A percentile compares a stretch with the other conserved stretches of the same genome.
These are phyloP conservation scores for Cardiosporidium cionae DNA, from an alignment of 169 alveolate species.

Conservation along the genomic window DNA sequence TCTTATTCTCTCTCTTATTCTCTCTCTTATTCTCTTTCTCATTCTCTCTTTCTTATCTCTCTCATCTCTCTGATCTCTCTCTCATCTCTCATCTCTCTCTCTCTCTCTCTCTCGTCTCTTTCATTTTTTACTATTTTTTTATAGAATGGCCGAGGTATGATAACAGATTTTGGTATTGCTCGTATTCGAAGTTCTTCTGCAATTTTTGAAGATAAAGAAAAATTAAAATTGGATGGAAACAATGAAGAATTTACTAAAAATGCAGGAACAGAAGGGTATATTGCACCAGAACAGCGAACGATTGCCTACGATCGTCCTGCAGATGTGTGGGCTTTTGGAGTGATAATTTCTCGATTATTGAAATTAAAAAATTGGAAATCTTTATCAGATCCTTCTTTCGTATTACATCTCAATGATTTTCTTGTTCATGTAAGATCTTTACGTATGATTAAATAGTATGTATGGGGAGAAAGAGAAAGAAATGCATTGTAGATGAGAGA, in stretches of 20 bases:
- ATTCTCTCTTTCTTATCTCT: background rate
- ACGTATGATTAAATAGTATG: too few species aligned
- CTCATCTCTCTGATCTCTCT: too few species aligned
- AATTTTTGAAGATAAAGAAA: too few species aligned
- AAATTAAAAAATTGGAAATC: constrained; percentile 10
- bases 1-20: background rate
- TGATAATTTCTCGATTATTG: constrained; percentile 21
- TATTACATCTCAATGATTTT: background rate
- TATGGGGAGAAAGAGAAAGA: too few species aligned
- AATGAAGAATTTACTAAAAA: too few species aligned
- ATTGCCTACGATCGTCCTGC: constrained; percentile 35
- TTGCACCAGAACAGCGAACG: constrained; percentile 36
- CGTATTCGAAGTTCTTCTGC: too few species aligned
- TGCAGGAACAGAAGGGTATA: constrained; percentile 18
- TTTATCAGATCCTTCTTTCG: constrained; percentile 1
- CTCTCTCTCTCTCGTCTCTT: background rate
- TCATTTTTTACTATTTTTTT: background rate
- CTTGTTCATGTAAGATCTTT: too few species aligned
- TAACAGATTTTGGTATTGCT: constrained; percentile 30
- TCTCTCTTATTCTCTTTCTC: background rate
- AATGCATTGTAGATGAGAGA: too few species aligned
- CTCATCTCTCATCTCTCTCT: too few species aligned
- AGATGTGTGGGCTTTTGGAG: constrained; percentile 39
- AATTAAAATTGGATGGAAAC: too few species aligned
- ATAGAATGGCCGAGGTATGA: constrained; percentile 24